Base-by-base conservation (phyloP, 176 grass and related monocot genomes). In the Oryza longistaminata region DNA sequence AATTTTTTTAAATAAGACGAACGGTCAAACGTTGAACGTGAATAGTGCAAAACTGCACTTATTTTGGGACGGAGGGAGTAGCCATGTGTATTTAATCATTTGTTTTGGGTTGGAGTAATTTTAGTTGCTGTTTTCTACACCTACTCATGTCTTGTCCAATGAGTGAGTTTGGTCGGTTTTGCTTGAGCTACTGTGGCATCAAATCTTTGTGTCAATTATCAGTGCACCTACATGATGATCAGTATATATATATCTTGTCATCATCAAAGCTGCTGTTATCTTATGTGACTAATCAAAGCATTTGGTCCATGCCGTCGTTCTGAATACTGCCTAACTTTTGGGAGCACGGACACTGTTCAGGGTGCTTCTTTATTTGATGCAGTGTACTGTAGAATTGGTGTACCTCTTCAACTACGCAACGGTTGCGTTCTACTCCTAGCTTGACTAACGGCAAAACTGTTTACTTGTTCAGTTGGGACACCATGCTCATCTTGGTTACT, bases 121-220 rank as follows among this genome's bases (percentile, higher is more conserved):
- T 74, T 55, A 27, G 11, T 67, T 24, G 25, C 17, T 76, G 53
- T 70, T 85, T 65, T 25, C 37, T 60, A 55, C 50, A 80, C 85
- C 22, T 45, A 80, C 37, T 37, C 27, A 49, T 64, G 85, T 84
- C 85, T 33, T 80, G 75, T 90, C 85, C 33, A 83, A 87, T 75
- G 64, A 77, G 74, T 77, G 79, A 62, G 65, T 69, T 68, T 39
- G 64, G 82, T 77, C n/a, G 45, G 66, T 21, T 69, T 68, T 68
- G 73, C 64, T 84, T 52, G 42, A 68, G 31, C 62, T 64, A 76
- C 72, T 15, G 29, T 58, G 12, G 48, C 22, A 86, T 27, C 62
- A 76, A 62, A 39, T 12, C 0, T 60, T 64, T 34, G 22, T 29
- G 33, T 58, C 46, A 61, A 61, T n/a, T 61, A 61, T 61, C 55